Evolutionary conservation across 495 filamentous ascomycete species (phyloP), one percentile per base, ranked within the genome.

Genomic region (Achaetomiella virescens): DNA sequence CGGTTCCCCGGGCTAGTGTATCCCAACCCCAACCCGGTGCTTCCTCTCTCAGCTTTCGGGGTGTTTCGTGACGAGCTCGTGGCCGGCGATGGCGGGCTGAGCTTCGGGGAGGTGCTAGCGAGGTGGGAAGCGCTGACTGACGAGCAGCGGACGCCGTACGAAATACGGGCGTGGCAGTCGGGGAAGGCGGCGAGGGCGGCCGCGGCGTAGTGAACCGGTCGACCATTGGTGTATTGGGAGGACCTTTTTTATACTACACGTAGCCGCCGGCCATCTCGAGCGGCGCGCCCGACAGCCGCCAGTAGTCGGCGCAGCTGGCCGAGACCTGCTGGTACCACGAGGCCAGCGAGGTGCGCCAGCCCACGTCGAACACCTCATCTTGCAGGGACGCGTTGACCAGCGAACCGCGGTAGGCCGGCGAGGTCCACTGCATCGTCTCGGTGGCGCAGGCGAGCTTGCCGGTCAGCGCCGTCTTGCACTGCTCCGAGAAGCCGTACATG

Each of bases 41-140:
- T 22, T 9, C 29, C 0, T 10, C 8, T 33, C 29, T 36, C 27
- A 5, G 46, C 5, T 29, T 48, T 48, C 46, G 17, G 22, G 46
- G 1, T 48, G 29, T 48, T 48, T 37, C 46, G 46, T 21, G 11
- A 48, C 31, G 46, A 48, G 9, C 29, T 36, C 17, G 31, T 48
- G 3, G 46, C 46, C 9, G 29, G 18, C 11, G 31, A 37, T 37
- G 29, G n/a, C n/a, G 45, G 29, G 45, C 6, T 48, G 29, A 17
- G 29, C 27, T 48, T 48, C 17, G 1, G 45, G 45, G 45, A 48
- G 27, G 29, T 48, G 45, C 17, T 48, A 14, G 45, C 45, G 6
- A 18, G 45, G 45, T 48, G 45, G 45, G 45, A 48, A 20, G 45
- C 45, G 45, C 45, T 48, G 45, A 33, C 45, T 35, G n/a, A 12